Conservation (phyloP, 139 green algal species). For the Coccomyxa sp. region DNA sequence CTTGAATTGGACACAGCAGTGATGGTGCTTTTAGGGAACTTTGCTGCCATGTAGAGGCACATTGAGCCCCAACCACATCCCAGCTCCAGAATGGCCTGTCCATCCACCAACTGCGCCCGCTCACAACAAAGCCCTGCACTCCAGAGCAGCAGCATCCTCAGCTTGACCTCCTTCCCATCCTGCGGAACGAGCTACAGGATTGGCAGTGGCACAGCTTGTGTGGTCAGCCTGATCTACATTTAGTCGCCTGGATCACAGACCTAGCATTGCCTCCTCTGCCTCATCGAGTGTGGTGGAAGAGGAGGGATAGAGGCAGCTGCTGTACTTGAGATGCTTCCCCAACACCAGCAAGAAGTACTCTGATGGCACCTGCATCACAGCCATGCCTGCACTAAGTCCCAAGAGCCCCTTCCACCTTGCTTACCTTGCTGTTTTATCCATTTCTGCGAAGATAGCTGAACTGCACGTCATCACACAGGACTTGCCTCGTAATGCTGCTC, state of each 20-base stretch:
- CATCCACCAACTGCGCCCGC: conserved; percentile 70
- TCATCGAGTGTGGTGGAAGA: conserved; percentile 57
- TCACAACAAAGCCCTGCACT: conserved; percentile 73
- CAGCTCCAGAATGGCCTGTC: conserved; percentile 87
- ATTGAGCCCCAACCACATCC: conserved; percentile 95
- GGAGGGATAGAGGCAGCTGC: conserved; percentile 75
- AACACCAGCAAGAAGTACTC: conserved; percentile 88
- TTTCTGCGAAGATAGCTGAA: not conserved
- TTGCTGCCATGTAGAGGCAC: conserved; percentile 75
- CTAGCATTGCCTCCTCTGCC: conserved; percentile 90
- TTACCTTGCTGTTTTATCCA: not conserved
- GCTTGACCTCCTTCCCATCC: not conserved
- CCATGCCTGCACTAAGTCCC: too few species aligned
- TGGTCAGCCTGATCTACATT: too few species aligned
- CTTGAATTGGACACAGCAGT: conserved; percentile 83
- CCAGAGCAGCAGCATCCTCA: not conserved
- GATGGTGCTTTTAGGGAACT: conserved; percentile 58
- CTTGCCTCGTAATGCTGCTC: conserved; percentile 87
- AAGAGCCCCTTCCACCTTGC: too few species aligned
- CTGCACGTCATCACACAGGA: not conserved
- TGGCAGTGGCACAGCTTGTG: not conserved
- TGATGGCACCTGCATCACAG: conserved; percentile 74
- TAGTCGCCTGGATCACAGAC: conserved; percentile 22
- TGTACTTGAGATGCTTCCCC: conserved; percentile 91
- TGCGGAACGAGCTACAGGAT: not conserved